Evolutionary conservation across 163 green algal species (phyloP).

Genomic region (Trebouxiophyceae sp.): DNA sequence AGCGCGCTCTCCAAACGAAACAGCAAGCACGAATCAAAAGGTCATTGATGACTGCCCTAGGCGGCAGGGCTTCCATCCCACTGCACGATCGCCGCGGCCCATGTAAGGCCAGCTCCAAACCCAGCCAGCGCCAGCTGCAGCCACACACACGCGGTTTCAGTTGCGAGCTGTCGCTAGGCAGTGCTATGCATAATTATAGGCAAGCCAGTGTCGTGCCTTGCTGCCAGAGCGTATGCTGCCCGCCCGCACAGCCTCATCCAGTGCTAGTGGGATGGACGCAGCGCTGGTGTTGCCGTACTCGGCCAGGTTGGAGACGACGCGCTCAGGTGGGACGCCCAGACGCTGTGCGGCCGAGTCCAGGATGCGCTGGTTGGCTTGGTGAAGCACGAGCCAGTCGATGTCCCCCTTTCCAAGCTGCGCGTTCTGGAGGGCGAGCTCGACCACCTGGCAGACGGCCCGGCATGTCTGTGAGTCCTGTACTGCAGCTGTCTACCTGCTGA

Average conservation of each 20-base stretch:
- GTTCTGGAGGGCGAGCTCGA: slow-evolving; percentile 62
- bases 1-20: too few species aligned
- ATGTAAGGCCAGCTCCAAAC: slow-evolving; percentile 94
- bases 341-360: slow-evolving; percentile 79
- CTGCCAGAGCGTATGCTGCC: too few species aligned
- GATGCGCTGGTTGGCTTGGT: slow-evolving; percentile 97
- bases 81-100: slow-evolving; percentile 81
- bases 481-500: not conserved
- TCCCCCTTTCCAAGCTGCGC: slow-evolving; percentile 62
- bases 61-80: slow-evolving; percentile 82
- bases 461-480: not conserved
- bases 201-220: too few species aligned
- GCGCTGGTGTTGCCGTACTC: slow-evolving; percentile 97
- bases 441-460: slow-evolving; percentile 33
- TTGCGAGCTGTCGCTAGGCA: too few species aligned
- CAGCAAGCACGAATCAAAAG: too few species aligned
- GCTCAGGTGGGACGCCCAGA: slow-evolving; percentile 25
- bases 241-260: slow-evolving; percentile 86
- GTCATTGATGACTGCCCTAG: too few species aligned
- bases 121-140: slow-evolving; percentile 80
- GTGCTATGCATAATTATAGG: too few species aligned
- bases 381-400: slow-evolving; percentile 89
- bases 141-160: not conserved
- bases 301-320: slow-evolving; percentile 90
- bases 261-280: slow-evolving; percentile 88